A percentile compares a stretch with the other conserved stretches of the same genome.
phyloP scores from a whole-genome alignment of 495 filamentous ascomycete species.

The Penicillium longicatenatum region DNA sequence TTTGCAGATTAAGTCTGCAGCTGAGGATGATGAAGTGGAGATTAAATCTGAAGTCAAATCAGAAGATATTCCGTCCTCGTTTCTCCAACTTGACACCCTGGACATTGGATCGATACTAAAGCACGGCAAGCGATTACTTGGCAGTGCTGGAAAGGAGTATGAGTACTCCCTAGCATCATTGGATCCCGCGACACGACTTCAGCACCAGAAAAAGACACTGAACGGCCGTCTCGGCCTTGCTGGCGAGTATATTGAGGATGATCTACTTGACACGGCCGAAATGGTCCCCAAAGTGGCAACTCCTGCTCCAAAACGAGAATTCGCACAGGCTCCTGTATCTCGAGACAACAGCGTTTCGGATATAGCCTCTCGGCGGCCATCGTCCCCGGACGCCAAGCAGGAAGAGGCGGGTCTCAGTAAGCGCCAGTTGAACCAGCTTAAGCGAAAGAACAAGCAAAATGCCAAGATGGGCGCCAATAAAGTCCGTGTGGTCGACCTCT shows the following conservation, averaged over 20 bases:
- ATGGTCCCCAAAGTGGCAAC: slow-evolving; percentile 47
- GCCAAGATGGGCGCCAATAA: slow-evolving; percentile 86
- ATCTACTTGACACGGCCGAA: slow-evolving; percentile 68
- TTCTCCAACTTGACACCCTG: slow-evolving; percentile 71
- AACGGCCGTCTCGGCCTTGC: slow-evolving; percentile 77
- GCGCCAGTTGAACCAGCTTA: slow-evolving; percentile 89
- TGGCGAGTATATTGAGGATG: slow-evolving; percentile 83
- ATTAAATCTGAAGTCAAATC: slow-evolving; percentile 48
- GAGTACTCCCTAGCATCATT: slow-evolving; percentile 79
- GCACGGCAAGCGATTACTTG: slow-evolving; percentile 77
- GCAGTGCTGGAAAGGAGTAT: slow-evolving; percentile 80
- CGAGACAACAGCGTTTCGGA: slow-evolving; percentile 50
- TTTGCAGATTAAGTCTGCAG: slow-evolving; percentile 51
- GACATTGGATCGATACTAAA: slow-evolving; percentile 78
- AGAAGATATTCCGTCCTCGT: slow-evolving; percentile 30
- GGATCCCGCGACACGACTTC: slow-evolving; percentile 76
- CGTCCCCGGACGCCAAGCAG: slow-evolving; percentile 51
- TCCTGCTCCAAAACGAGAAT: slow-evolving; percentile 50
- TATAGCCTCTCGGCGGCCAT: slow-evolving; percentile 40
- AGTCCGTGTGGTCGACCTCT: slow-evolving; percentile 85
- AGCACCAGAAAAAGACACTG: slow-evolving; percentile 88
- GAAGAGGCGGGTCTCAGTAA: slow-evolving; percentile 81
- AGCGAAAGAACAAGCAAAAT: slow-evolving; percentile 83
- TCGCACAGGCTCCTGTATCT: slow-evolving; percentile 33
- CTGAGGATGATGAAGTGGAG: slow-evolving; percentile 47